phyloP scores from a whole-genome alignment of 75 land plant genomes.

The Pseudotsuga menziesii region DNA sequence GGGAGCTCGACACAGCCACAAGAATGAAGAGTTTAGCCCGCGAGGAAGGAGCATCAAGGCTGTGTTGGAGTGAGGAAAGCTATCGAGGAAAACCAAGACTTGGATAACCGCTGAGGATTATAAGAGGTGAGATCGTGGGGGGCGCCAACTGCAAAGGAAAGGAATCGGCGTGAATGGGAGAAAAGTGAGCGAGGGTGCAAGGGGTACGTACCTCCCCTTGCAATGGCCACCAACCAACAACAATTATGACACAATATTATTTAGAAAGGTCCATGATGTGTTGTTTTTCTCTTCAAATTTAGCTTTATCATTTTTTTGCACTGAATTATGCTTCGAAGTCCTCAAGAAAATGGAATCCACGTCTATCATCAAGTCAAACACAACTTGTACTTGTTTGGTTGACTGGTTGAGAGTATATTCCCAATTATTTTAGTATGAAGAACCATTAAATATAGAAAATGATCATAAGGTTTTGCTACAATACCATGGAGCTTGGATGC shows the following conservation, averaged over 20 bases:
- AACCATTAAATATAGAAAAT: conserved; percentile 51
- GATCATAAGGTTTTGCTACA: conserved; percentile 30
- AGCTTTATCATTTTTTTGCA: not conserved
- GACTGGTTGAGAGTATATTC: conserved; percentile 98
- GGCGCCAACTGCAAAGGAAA: too few species aligned
- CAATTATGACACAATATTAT: conserved; percentile 55
- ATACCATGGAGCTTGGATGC: conserved; percentile 7
- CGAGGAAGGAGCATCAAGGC: too few species aligned
- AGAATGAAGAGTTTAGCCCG: too few species aligned
- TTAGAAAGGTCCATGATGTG: conserved; percentile 31
- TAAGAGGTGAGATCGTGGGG: too few species aligned
- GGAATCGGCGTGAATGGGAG: too few species aligned
- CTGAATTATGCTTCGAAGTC: not conserved
- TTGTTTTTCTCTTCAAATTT: conserved; percentile 19
- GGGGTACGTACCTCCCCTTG: conserved; percentile 95
- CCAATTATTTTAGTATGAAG: conserved; percentile 77
- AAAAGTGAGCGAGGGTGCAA: conserved; percentile 75
- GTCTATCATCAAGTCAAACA: conserved; percentile 89
- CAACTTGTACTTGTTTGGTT: conserved; percentile 87
- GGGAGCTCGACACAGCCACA: too few species aligned
- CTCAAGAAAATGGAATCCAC: conserved; percentile 34
- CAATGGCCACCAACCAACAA: conserved; percentile 69
- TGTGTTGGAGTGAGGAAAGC: too few species aligned
- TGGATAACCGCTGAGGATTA: too few species aligned
- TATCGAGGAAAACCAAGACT: too few species aligned